Conservation (phyloP, 768 basidiomycete species). For the Naganishia randhawae region DNA sequence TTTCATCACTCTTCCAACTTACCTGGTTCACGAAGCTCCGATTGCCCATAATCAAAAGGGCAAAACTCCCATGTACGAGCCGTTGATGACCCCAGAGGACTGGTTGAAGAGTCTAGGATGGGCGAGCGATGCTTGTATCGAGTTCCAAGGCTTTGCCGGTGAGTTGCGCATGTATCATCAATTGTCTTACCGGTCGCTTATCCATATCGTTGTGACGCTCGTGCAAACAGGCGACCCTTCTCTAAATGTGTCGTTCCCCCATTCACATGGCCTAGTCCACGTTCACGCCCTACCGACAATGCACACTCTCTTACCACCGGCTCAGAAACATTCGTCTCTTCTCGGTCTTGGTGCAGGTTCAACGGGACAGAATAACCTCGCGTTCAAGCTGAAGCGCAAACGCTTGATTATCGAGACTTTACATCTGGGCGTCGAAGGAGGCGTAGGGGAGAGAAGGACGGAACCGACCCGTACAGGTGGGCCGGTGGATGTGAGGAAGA, state of each 20-base stretch:
- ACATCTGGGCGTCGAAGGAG: slow-evolving; percentile 57
- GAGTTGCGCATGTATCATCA: slow-evolving; percentile 39
- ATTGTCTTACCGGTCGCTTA: background rate
- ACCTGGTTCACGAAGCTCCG: slow-evolving; percentile 53
- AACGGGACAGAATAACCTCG: slow-evolving; percentile 87
- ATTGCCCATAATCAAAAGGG: slow-evolving; percentile 23
- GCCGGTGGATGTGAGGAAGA: slow-evolving; percentile 23
- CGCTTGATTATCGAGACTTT: slow-evolving; percentile 85
- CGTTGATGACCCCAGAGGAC: slow-evolving; percentile 52
- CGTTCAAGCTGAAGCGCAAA: slow-evolving; percentile 86
- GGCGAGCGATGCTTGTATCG: slow-evolving; percentile 71
- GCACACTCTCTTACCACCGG: slow-evolving; percentile 69
- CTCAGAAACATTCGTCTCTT: slow-evolving; percentile 75
- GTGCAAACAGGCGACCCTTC: slow-evolving; percentile 58
- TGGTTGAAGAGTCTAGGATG: slow-evolving; percentile 78
- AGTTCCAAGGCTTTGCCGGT: slow-evolving; percentile 76
- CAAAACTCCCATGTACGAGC: slow-evolving; percentile 18
- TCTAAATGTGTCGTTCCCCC: slow-evolving; percentile 68
- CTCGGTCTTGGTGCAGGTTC: slow-evolving; percentile 64
- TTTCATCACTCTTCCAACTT: slow-evolving; percentile 64
- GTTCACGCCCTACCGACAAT: slow-evolving; percentile 72
- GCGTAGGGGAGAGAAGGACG: slow-evolving; percentile 48
- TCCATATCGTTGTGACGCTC: background rate
- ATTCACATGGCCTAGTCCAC: slow-evolving; percentile 78
- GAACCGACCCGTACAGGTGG: slow-evolving; percentile 32